These are phyloP conservation scores for Vigna nakashimae DNA, from an alignment of 306 rosid species.

Conservation along the genomic window DNA sequence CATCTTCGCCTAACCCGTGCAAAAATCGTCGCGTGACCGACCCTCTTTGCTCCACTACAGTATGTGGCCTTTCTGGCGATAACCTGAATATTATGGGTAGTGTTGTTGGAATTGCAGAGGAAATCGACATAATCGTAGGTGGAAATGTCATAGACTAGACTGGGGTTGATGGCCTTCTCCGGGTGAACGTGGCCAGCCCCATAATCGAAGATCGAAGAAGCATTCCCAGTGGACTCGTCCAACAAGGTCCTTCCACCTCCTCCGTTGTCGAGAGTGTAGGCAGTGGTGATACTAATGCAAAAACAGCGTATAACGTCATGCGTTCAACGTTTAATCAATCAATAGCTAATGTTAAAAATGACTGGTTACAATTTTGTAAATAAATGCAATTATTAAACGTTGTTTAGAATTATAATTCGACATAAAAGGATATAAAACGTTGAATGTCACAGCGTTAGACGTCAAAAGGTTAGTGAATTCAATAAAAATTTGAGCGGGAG, in stretches of 20 bases:
- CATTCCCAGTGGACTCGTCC: conserved; percentile 82
- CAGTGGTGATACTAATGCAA: conserved; percentile 50
- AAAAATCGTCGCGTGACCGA: conserved; percentile 53
- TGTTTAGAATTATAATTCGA: too few relatives aligned
- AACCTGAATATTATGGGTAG: conserved; percentile 57
- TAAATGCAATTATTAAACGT: too few relatives aligned
- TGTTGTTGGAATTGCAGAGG: conserved; percentile 84
- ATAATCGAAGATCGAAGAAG: conserved; percentile 68
- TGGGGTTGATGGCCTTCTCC: conserved; percentile 79
- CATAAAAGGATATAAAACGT: too few relatives aligned
- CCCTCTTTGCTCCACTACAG: conserved; percentile 71
- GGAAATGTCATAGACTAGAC: conserved; percentile 68
- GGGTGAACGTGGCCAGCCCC: conserved; percentile 90
- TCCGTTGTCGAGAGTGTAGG: conserved; percentile 67
- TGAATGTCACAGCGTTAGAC: too few relatives aligned
- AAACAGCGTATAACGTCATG: too few relatives aligned
- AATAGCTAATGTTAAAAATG: too few relatives aligned
- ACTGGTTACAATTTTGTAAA: too few relatives aligned
- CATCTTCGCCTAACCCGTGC: too few relatives aligned
- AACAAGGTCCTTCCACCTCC: conserved; percentile 60
- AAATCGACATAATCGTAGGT: conserved; percentile 74
- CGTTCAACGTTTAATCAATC: too few relatives aligned
- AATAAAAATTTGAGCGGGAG: too few relatives aligned
- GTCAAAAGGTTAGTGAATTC: too few relatives aligned
- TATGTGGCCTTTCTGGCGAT: conserved; percentile 68